phyloP scores from a whole-genome alignment of 2,329 filamentous ascomycete genomes.

The Alternaria hordeiaustralica region DNA sequence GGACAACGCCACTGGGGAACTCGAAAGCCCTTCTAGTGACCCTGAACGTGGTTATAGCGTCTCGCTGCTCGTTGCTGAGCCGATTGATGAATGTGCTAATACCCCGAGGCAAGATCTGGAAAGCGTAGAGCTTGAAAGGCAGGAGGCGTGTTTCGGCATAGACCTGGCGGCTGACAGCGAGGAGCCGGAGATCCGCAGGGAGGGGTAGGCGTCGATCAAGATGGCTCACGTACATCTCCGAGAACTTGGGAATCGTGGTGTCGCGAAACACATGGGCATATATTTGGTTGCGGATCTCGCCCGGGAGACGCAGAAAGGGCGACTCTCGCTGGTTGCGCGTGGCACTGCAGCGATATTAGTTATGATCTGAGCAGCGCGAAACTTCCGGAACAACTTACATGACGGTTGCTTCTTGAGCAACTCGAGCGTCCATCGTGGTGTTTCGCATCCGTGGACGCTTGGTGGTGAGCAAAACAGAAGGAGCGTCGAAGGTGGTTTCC shows the following conservation, averaged over 20 bases:
- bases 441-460: background rate
- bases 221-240: fast-evolving
- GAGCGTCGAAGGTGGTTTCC: background rate
- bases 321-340: background rate
- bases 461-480: background rate
- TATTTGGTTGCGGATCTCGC: background rate
- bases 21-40: background rate
- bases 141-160: background rate
- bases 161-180: background rate
- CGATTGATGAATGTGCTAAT: background rate
- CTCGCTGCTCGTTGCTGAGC: background rate
- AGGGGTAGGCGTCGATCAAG: background rate
- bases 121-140: background rate
- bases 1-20: background rate
- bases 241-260: background rate
- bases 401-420: background rate
- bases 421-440: background rate
- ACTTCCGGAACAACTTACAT: background rate
- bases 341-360: background rate
- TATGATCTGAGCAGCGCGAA: background rate
- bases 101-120: background rate
- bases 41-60: background rate
- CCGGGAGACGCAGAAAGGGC: background rate
- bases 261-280: background rate
- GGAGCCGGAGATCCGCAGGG: background rate